Evolutionary conservation across 1,139 yeast genomes (phyloP).

Genomic region (Dujonia santamariae): DNA sequence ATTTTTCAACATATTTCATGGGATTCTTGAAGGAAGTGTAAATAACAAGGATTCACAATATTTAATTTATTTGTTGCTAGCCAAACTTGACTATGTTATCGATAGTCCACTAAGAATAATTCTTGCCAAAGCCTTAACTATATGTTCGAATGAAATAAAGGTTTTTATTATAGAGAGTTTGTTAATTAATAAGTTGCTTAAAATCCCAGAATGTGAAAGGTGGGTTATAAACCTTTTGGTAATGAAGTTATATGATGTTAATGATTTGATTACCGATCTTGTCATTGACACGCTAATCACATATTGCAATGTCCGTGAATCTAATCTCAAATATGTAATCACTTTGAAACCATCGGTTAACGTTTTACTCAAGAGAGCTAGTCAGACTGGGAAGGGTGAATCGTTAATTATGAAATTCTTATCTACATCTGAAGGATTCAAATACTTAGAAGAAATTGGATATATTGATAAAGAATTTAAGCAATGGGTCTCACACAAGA

Average conservation of each 20-base stretch:
- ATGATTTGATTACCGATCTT: conserved; percentile 52
- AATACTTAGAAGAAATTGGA: conserved; percentile 31
- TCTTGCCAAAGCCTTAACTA: conserved; percentile 60
- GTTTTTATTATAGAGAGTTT: conserved; percentile 49
- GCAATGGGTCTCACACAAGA: conserved; percentile 23
- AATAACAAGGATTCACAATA: conserved; percentile 47
- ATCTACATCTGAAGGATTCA: conserved; percentile 32
- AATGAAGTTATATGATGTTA: conserved; percentile 68
- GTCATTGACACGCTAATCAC: conserved; percentile 53
- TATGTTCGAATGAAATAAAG: conserved; percentile 53
- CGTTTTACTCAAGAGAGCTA: conserved; percentile 17
- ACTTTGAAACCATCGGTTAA: conserved; percentile 30
- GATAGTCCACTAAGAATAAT: conserved; percentile 69
- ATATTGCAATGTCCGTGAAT: conserved; percentile 45
- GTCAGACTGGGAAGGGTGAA: conserved; percentile 18
- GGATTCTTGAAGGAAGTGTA: conserved; percentile 51
- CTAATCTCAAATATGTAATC: conserved; percentile 25
- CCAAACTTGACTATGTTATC: conserved; percentile 57
- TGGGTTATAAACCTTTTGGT: conserved; percentile 52
- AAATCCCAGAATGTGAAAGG: conserved; percentile 28
- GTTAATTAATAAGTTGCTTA: conserved; percentile 43
- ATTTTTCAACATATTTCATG: conserved; percentile 74
- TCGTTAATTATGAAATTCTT: conserved; percentile 28
- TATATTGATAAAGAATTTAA: conserved; percentile 30
- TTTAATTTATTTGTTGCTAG: conserved; percentile 55